Evolutionary conservation across 176 grass and related monocot genomes (phyloP).

Genomic region (Rhynchospora tenuis): DNA sequence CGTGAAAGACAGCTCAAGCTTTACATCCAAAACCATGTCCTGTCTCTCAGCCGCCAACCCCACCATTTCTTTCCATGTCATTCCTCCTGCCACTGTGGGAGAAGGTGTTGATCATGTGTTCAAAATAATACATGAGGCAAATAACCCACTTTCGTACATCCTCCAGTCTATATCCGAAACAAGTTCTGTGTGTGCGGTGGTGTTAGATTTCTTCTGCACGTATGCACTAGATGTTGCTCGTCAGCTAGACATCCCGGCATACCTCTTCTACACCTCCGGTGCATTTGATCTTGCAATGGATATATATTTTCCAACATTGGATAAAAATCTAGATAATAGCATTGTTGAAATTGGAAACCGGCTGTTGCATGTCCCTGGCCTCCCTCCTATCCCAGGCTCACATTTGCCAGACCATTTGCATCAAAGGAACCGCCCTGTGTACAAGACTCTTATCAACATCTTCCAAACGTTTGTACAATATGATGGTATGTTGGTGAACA

Average conservation of each 20-base stretch:
- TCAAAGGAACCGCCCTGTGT: background rate
- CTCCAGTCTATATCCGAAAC: constrained; percentile 24
- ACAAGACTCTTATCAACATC: background rate
- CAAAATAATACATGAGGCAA: constrained; percentile 19
- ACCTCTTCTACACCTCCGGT: constrained; percentile 34
- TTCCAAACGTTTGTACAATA: background rate
- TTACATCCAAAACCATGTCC: constrained; percentile 15
- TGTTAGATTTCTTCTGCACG: constrained; percentile 42
- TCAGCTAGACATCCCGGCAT: constrained; percentile 24
- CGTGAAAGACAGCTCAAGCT: constrained; percentile 10
- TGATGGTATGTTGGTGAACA: constrained; percentile 48
- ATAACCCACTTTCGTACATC: constrained; percentile 14
- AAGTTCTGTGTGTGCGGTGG: constrained; percentile 25
- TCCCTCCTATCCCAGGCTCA: constrained; percentile 36
- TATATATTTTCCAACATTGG: constrained; percentile 28
- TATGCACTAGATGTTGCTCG: constrained; percentile 31
- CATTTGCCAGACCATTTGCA: constrained; percentile 22
- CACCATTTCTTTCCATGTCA: constrained; percentile 28
- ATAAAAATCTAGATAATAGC: background rate
- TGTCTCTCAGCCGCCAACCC: constrained; percentile 32
- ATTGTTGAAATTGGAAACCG: constrained; percentile 32
- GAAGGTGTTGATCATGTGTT: background rate
- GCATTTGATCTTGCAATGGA: constrained; percentile 29
- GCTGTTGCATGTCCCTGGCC: constrained; percentile 33
- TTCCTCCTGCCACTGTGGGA: background rate